Evolutionary conservation across 176 grass and related monocot genomes (phyloP), one percentile per base, ranked within the genome.

Genomic region (Puccinellia tenuiflora): DNA sequence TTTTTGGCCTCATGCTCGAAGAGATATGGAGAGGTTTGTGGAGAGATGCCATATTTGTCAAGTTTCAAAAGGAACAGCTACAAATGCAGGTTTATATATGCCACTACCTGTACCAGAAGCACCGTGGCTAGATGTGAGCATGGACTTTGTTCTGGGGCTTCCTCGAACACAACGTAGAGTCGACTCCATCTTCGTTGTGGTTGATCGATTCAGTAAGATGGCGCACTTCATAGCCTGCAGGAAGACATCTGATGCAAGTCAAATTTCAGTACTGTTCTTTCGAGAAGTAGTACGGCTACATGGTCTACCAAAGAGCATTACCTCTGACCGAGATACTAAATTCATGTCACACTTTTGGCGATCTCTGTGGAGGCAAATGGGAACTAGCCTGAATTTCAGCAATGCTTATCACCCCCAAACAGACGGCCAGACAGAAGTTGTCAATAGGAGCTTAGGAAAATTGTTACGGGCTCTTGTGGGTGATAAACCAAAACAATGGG

Each of bases 201-300:
- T 85, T 15, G 83, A 85, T 18, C 16, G 83, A 4, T 73, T 88
- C 35, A 81, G 42, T 28, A 82, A 81, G 20, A 82, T 87, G 56
- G 85, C 46, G 2, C 74, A 59, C 77, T 77, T 74, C 21, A 48
- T 39, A 7, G 30, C 63, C 12, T 55, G 31, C 38, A 1, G 17
- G 1, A 80, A 80, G 10, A 66, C 60, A 79, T 80, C 18, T 7
- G 40, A 80, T 80, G 60, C 61, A 26, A 81, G 39, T 54, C 63
- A 54, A 37, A 54, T 54, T 67, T 67, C 13, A 39, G 21, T 35
- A 22, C 7, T 68, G 7, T 81, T 81, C 31, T 81, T 68, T 17
- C 1, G 8, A 1, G 61, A 81, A 26, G 21, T 81, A 1, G 47
- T 81, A 9, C 46, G n/a, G 5, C 63, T 69, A 8, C 64, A 69